These are phyloP conservation scores for Botrytis medusae DNA, from an alignment of 2,329 filamentous ascomycete species.

Conservation along the genomic window DNA sequence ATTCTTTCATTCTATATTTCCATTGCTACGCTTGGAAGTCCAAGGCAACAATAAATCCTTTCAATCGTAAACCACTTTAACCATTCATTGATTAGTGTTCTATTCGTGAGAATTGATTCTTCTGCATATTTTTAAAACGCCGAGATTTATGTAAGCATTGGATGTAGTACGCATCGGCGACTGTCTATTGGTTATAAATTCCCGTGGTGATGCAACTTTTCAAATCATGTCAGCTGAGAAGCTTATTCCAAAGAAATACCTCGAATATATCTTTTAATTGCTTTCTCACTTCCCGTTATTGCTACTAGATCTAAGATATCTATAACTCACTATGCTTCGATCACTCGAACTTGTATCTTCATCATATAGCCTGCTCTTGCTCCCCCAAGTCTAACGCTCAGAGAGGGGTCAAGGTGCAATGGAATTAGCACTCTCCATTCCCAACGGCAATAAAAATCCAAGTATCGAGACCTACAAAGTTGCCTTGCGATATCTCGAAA, in stretches of 20 bases:
- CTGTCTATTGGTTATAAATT: neutral
- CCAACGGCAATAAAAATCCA: neutral
- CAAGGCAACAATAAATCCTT: neutral
- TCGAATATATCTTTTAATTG: neutral
- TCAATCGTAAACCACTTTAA: neutral
- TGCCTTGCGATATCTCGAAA: neutral
- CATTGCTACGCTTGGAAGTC: neutral
- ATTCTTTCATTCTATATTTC: neutral
- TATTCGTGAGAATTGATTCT: neutral
- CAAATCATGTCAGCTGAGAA: neutral
- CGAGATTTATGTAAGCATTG: neutral
- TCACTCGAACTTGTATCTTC: neutral
- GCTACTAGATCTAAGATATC: neutral
- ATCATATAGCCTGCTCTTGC: neutral
- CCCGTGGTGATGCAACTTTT: neutral
- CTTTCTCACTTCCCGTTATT: neutral
- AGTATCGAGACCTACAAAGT: neutral
- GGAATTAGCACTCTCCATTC: slow-evolving; percentile 1
- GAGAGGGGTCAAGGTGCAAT: neutral
- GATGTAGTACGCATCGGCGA: neutral
- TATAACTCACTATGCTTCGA: neutral
- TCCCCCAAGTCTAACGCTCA: neutral
- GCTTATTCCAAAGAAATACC: neutral
- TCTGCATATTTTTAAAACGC: neutral
- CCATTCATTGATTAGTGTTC: neutral